Conservation (phyloP, 2,329 filamentous ascomycete genomes). For the Raffaelea albimanens region DNA sequence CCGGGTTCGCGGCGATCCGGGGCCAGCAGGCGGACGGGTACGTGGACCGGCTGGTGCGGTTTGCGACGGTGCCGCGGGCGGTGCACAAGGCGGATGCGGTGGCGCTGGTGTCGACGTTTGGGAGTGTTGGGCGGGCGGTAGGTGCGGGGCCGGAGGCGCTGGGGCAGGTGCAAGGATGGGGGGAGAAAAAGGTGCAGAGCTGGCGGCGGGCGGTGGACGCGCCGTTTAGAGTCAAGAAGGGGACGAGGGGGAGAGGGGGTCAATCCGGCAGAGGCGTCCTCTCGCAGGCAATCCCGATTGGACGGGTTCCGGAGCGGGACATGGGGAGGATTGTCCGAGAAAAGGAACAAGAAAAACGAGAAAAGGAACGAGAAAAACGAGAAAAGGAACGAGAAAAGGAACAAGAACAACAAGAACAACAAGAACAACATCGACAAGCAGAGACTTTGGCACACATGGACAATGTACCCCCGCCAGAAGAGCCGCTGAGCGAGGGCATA, state of each 20-base stretch:
- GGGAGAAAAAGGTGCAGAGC: slow-evolving; percentile 83
- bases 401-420: too few relatives aligned
- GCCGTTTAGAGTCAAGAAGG: slow-evolving; percentile 69
- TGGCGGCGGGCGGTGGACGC: slow-evolving; percentile 79
- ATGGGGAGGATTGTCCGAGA: too few relatives aligned
- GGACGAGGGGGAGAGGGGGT: slow-evolving; percentile 37
- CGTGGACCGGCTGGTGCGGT: slow-evolving; percentile 79
- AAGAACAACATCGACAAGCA: background rate
- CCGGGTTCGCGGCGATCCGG: slow-evolving; percentile 63
- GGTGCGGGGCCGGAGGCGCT: slow-evolving; percentile 85
- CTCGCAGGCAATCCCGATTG: too few relatives aligned
- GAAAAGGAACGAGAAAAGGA: too few relatives aligned
- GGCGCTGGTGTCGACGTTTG: slow-evolving; percentile 83
- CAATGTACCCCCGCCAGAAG: slow-evolving; percentile 16
- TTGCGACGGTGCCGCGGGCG: slow-evolving; percentile 79
- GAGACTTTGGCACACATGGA: slow-evolving; percentile 19
- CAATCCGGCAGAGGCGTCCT: slow-evolving; percentile 16
- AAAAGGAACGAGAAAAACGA: too few relatives aligned
- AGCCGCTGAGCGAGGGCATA: slow-evolving; percentile 45
- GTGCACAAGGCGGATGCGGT: slow-evolving; percentile 95
- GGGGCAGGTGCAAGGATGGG: slow-evolving; percentile 80
- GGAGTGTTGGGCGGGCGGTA: slow-evolving; percentile 74
- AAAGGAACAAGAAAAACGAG: too few relatives aligned
- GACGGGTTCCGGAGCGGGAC: too few relatives aligned
- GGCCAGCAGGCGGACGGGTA: slow-evolving; percentile 79